A percentile compares a stretch with the other conserved stretches of the same genome.
Evolutionary conservation across 805 yeast genomes (phyloP).

Genomic region (Wickerhamia fluorescens): DNA sequence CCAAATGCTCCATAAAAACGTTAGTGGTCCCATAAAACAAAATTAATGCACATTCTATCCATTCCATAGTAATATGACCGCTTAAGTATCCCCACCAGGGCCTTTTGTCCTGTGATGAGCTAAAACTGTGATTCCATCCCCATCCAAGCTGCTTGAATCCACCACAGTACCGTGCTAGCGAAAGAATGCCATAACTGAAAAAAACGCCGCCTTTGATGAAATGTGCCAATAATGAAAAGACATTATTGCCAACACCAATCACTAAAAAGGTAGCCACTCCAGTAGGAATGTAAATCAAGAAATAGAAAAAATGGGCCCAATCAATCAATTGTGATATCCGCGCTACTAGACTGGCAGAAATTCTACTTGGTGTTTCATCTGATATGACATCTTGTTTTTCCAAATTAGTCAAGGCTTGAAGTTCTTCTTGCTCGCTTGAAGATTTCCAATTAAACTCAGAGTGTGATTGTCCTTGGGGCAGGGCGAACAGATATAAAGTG

Average conservation of each 20-base stretch:
- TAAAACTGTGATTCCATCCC: slow-evolving; percentile 69
- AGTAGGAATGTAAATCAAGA: slow-evolving; percentile 50
- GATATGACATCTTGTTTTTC: not conserved
- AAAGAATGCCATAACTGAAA: slow-evolving; percentile 62
- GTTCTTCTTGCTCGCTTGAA: not conserved
- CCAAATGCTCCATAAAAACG: slow-evolving; percentile 80
- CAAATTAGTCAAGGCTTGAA: not conserved
- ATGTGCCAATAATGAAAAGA: slow-evolving; percentile 86
- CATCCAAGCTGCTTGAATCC: slow-evolving; percentile 69
- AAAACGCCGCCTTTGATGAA: slow-evolving; percentile 95
- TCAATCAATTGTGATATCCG: slow-evolving; percentile 27
- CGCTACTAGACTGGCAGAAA: slow-evolving; percentile 1
- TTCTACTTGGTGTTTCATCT: not conserved
- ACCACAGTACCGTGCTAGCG: slow-evolving; percentile 87
- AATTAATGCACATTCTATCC: slow-evolving; percentile 70
- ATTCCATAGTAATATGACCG: slow-evolving; percentile 71
- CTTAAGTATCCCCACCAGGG: slow-evolving; percentile 14
- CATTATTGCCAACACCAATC: slow-evolving; percentile 58
- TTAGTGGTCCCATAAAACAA: slow-evolving; percentile 87
- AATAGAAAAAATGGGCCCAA: slow-evolving; percentile 57
- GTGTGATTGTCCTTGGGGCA: not conserved
- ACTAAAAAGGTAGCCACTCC: slow-evolving; percentile 61
- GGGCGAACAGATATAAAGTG: slow-evolving; percentile 2
- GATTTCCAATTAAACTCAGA: not conserved
- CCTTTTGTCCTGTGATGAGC: slow-evolving; percentile 5